These are phyloP conservation scores for Dioscorea dumetorum DNA, from an alignment of 106 monocot species.

Conservation along the genomic window DNA sequence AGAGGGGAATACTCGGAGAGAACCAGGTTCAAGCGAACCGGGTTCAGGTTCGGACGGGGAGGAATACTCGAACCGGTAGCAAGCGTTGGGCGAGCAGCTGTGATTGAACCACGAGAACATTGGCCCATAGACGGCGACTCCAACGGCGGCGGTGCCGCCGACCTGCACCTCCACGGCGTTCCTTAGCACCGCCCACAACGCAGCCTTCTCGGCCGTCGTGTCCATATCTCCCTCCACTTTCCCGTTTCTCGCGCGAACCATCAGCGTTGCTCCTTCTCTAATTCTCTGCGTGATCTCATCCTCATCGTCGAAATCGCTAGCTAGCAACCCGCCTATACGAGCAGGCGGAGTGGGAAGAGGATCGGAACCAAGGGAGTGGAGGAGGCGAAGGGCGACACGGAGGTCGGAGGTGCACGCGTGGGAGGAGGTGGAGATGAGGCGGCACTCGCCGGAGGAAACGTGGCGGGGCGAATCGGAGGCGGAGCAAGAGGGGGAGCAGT, in stretches of 20 bases:
- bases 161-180: slow-evolving; percentile 84
- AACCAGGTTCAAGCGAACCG: background rate
- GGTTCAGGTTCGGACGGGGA: background rate
- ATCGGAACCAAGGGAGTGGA: slow-evolving; percentile 23
- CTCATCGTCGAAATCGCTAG: slow-evolving; percentile 13
- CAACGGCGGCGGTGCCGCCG: slow-evolving; percentile 27
- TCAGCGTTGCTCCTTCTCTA: slow-evolving; percentile 33
- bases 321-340: slow-evolving; percentile 48
- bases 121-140: slow-evolving; percentile 61
- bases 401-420: slow-evolving; percentile 23
- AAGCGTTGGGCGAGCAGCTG: slow-evolving; percentile 78
- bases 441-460: slow-evolving; percentile 50
- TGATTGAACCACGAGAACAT: slow-evolving; percentile 90
- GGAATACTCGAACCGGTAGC: slow-evolving; percentile 48
- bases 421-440: slow-evolving; percentile 13
- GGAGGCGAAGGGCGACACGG: slow-evolving; percentile 66
- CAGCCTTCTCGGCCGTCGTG: slow-evolving; percentile 14
- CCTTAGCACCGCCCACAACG: slow-evolving; percentile 49
- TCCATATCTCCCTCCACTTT: background rate
- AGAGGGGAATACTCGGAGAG: slow-evolving; percentile 23
- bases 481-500: slow-evolving; percentile 44
- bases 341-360: background rate
- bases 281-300: slow-evolving; percentile 35
- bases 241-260: slow-evolving; percentile 25
- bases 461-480: slow-evolving; percentile 32